Conservation (phyloP, 306 rosid species). For the Prunus fruticosa region DNA sequence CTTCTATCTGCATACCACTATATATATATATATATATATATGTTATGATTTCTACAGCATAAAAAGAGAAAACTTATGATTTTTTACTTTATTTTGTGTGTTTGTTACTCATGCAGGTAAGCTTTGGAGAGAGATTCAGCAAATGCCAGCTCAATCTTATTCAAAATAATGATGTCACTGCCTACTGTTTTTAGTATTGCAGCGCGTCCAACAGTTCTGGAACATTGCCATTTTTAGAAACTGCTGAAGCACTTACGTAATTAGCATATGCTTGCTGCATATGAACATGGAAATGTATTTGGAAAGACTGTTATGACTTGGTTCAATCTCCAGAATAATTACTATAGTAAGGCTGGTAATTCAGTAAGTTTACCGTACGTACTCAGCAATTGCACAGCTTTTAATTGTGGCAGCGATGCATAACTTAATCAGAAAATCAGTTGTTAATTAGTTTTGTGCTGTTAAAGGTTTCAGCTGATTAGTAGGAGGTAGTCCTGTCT, state of each 20-base stretch:
- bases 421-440: too few relatives aligned
- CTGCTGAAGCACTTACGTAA: background rate
- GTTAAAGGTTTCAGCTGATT: too few relatives aligned
- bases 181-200: background rate
- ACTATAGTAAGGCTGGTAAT: too few relatives aligned
- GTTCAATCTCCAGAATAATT: background rate
- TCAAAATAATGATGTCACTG: conserved; percentile 1
- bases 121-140: background rate
- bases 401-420: too few relatives aligned
- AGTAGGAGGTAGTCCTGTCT: too few relatives aligned
- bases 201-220: background rate
- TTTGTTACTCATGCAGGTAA: background rate
- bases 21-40: too few relatives aligned
- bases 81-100: background rate
- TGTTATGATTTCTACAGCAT: too few relatives aligned
- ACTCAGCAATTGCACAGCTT: too few relatives aligned
- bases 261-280: background rate
- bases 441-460: too few relatives aligned
- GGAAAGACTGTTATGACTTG: background rate
- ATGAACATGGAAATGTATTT: background rate
- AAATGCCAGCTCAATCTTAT: background rate
- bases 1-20: background rate
- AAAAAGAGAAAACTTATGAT: background rate
- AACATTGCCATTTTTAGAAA: background rate
- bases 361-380: too few relatives aligned